phyloP scores from a whole-genome alignment of 2,329 filamentous ascomycete genomes.

The Reticulascus tulasneorum region DNA sequence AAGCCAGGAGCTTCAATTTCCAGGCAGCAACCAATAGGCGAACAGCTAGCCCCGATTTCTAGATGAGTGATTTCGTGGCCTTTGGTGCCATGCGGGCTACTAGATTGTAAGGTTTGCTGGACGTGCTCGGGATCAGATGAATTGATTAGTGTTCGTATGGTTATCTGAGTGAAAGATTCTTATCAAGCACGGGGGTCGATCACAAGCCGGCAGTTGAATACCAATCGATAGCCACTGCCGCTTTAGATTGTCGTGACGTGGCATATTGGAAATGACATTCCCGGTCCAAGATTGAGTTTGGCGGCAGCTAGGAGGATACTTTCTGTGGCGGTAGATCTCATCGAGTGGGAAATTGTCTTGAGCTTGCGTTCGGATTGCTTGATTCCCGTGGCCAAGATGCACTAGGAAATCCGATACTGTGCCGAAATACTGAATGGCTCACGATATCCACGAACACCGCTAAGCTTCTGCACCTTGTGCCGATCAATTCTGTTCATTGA shows the following conservation, averaged over 20 bases:
- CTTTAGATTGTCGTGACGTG: conserved; percentile 4
- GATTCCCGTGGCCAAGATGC: too few species aligned
- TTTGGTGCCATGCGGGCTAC: conserved; percentile 45
- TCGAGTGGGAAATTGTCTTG: conserved; percentile 1
- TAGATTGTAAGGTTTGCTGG: conserved; percentile 51
- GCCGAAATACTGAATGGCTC: too few species aligned
- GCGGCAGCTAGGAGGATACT: not conserved
- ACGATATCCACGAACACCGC: too few species aligned
- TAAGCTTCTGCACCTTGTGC: too few species aligned
- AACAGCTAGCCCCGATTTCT: conserved; percentile 38
- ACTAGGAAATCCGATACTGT: not conserved
- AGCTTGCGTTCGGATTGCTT: too few species aligned
- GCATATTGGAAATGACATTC: not conserved
- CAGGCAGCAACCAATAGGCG: conserved; percentile 47
- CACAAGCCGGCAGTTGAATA: too few species aligned
- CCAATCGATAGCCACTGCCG: too few species aligned
- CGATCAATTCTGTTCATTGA: too few species aligned
- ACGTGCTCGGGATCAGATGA: conserved; percentile 50
- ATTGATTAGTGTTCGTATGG: conserved; percentile 48
- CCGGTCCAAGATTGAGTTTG: not conserved
- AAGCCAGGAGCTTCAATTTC: conserved; percentile 54
- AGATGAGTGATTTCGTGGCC: conserved; percentile 42
- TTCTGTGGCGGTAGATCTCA: not conserved
- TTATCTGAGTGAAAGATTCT: conserved; percentile 32
- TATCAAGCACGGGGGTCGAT: too few species aligned